phyloP scores from a whole-genome alignment of 1,284 basidiomycete genomes.

The Somion occarium region DNA sequence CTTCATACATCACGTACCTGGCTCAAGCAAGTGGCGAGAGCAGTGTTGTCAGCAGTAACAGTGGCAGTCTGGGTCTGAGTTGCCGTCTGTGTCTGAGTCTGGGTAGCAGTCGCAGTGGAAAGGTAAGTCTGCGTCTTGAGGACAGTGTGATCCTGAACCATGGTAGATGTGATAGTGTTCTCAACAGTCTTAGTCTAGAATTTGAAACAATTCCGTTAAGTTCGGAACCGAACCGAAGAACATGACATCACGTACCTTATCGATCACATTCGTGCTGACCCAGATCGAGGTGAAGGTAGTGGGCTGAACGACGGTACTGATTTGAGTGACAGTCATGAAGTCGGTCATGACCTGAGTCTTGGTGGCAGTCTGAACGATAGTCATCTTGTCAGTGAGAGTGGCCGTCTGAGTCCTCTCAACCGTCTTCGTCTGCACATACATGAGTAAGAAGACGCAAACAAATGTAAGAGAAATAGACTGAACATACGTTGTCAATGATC shows the following conservation, averaged over 20 bases:
- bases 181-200: constrained; percentile 48
- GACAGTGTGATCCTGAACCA: constrained; percentile 42
- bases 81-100: constrained; percentile 19
- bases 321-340: constrained; percentile 24
- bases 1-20: constrained; percentile 28
- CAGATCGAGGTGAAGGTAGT: constrained; percentile 53
- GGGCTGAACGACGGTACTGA: constrained; percentile 27
- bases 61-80: constrained; percentile 30
- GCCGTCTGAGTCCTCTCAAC: constrained; percentile 28
- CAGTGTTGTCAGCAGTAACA: constrained; percentile 42
- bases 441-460: background rate
- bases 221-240: background rate
- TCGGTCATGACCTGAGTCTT: constrained; percentile 34
- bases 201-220: background rate
- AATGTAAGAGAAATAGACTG: background rate
- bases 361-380: constrained; percentile 35
- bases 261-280: constrained; percentile 53
- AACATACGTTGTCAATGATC: constrained; percentile 55
- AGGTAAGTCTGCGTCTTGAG: constrained; percentile 40
- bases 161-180: constrained; percentile 46
- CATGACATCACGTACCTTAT: constrained; percentile 39
- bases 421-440: constrained; percentile 23
- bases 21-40: constrained; percentile 50
- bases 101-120: constrained; percentile 29
- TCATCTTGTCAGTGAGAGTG: constrained; percentile 27